Evolutionary conservation across 2,329 filamentous ascomycete species (phyloP), one percentile per base, ranked within the genome.

Genomic region (Sporothrix humicola): DNA sequence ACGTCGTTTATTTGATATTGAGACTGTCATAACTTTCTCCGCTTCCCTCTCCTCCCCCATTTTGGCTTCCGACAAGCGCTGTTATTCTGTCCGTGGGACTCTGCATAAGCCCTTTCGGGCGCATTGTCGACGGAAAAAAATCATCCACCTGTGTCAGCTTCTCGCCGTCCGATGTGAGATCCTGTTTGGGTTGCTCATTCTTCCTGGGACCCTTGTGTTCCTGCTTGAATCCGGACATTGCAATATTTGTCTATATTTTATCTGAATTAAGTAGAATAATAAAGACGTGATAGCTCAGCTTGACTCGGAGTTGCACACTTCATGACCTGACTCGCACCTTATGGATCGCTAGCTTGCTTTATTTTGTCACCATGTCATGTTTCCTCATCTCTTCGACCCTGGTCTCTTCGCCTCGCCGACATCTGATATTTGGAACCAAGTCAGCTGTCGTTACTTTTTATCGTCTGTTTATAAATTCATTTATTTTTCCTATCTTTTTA

Each of bases 181-280:
- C 31, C 31, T 37, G 31, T 37, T 37, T 37, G 31, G 31, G 31
- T 63, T 44, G 15, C 37, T 10, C 17, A 20, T 20, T 2, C 3
- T 37, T 20, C 37, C 37, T 13, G 37, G 59, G 13, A 42, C 31
- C 31, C 31, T 37, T 37, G 5, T 7, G 52, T 17, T 65, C 8
- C 5, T 72, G 58, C 37, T 10, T 31, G 46, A 17, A 3, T 17
- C 42, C 68, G 68, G 72, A 73, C 59, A 73, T 73, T 73, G 17
- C 59, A 71, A 37, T 37, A 73, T 5, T 9, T n/a, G 9, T 13
- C 66, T 20, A 56, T 44, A 66, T 46, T 66, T 42, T 42, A 44
- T 54, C 44, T 13, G 42, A 31, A 59, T 59, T 46, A 23, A 23
- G 12, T 63, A 20, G 23, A 58, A 37, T 37, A 70, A 54, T 23